A percentile compares a stretch with the other conserved stretches of the same genome.
Evolutionary conservation across 2,329 filamentous ascomycete species (phyloP).

Genomic region (Colletotrichum sp.): DNA sequence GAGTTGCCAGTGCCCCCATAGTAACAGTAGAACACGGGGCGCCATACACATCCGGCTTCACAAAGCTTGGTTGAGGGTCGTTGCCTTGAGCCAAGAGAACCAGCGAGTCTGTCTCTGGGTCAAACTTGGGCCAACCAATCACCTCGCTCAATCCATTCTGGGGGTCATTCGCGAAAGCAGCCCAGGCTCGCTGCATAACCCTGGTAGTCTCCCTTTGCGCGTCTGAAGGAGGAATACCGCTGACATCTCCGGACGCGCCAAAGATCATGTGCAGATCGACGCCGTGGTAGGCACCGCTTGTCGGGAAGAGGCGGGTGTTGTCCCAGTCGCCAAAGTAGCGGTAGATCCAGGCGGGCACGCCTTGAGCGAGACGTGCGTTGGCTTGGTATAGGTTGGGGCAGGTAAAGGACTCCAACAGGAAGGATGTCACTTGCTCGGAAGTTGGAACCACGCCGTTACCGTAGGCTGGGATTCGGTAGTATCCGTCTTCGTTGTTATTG

Average conservation of each 20-base stretch:
- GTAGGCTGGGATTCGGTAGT: conserved; percentile 50
- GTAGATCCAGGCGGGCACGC: conserved; percentile 47
- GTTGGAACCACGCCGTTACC: conserved; percentile 42
- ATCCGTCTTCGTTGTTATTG: conserved; percentile 51
- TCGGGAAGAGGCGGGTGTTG: conserved; percentile 49
- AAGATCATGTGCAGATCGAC: conserved; percentile 53
- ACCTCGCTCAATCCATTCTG: conserved; percentile 31
- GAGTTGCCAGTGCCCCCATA: conserved; percentile 22
- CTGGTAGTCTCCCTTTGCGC: conserved; percentile 35
- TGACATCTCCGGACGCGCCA: conserved; percentile 42
- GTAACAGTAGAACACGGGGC: conserved; percentile 26
- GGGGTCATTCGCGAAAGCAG: conserved; percentile 43
- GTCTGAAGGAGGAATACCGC: conserved; percentile 35
- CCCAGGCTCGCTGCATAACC: conserved; percentile 47
- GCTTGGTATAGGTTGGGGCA: conserved; percentile 48
- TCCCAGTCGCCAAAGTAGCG: conserved; percentile 56
- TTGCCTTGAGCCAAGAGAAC: conserved; percentile 31
- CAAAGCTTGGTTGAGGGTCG: conserved; percentile 23
- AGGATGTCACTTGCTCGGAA: conserved; percentile 37
- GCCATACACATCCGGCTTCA: conserved; percentile 29
- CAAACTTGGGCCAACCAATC: conserved; percentile 42
- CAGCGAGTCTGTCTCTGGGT: conserved; percentile 27
- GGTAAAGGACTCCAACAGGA: conserved; percentile 49
- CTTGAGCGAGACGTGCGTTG: conserved; percentile 33
- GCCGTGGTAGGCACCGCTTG: conserved; percentile 55